Evolutionary conservation across 2,329 filamentous ascomycete genomes (phyloP), one percentile per base, ranked within the genome.

Genomic region (Domatiomyces catenatus): DNA sequence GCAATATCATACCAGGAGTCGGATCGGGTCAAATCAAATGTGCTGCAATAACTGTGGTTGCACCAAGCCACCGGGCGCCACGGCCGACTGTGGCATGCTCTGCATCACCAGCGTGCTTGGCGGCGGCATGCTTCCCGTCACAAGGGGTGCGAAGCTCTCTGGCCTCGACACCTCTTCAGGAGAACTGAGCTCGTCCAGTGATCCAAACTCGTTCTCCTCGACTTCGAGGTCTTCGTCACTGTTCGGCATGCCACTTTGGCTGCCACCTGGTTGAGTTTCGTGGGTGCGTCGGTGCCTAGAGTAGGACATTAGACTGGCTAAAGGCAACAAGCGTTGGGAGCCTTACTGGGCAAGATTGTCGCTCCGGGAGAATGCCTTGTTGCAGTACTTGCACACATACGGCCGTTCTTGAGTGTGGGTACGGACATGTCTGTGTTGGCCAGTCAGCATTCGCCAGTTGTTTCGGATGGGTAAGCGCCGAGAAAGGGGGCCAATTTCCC

Each of bases 361-460:
- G 64, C 90, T 96, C 71, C 92, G 79, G 53, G 92, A 96, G 70
- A 98, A 98, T 59, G 90, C 90, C 76, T 96, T 96, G 77, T 86
- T 94, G 80, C 92, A 98, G 69, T 94, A 83, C 61, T 86, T 85
- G 79, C 92, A 98, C 66, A 93, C 83, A 71, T 98, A 98, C 61
- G 92, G 92, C 72, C 90, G 86, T 75, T 98, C 92, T 76, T 98
- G 92, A 51, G 92, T 98, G 76, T 98, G 92, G 64, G 92, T 98
- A 72, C 92, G 86, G 69, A 98, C 92, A 73, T 98, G 92, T 77
- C 89, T 94, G 51, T 42, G 17, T 42, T 17, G 10, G 24, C 4
- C 59, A 62, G 61, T 73, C 63, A 73, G 71, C 70, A 65, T 68
- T 74, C 71, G 72, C 69, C 67, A 71, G 12, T 15, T 39, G 10